phyloP scores from a whole-genome alignment of 139 green algal genomes.

The Chlamydomonas schloesseri region DNA sequence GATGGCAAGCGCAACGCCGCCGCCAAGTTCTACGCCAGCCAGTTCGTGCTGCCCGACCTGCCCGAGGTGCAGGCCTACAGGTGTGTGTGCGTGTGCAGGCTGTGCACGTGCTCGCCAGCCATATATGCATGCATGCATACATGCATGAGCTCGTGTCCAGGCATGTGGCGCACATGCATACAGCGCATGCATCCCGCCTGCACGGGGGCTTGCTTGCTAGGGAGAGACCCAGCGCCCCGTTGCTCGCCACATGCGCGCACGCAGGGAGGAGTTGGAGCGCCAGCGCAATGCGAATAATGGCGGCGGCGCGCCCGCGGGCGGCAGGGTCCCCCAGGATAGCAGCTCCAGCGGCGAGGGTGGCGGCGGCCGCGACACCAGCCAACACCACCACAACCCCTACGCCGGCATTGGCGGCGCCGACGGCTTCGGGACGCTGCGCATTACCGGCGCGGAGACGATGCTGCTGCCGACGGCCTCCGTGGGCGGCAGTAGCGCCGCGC shows the following conservation, averaged over 20 bases:
- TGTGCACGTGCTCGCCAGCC: too few species aligned
- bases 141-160: too few species aligned
- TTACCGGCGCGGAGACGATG: neutral
- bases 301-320: too few species aligned
- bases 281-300: neutral
- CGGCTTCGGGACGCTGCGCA: neutral
- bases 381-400: too few species aligned
- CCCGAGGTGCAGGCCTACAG: neutral
- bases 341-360: neutral
- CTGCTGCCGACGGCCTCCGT: neutral
- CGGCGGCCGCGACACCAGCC: too few species aligned
- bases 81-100: neutral
- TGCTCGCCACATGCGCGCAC: too few species aligned
- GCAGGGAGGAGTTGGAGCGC: neutral
- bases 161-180: too few species aligned
- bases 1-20: neutral
- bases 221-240: too few species aligned
- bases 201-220: too few species aligned
- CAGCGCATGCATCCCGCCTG: too few species aligned
- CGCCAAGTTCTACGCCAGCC: conserved; percentile 38
- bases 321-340: neutral
- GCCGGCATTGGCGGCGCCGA: neutral
- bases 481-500: neutral
- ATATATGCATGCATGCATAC: too few species aligned
- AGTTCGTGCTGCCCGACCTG: conserved; percentile 41